Percentiles rank a stretch among this genome's conserved stretches.
These are phyloP conservation scores for Rosa multiflora DNA, from an alignment of 306 rosid genomes.

Conservation along the genomic window DNA sequence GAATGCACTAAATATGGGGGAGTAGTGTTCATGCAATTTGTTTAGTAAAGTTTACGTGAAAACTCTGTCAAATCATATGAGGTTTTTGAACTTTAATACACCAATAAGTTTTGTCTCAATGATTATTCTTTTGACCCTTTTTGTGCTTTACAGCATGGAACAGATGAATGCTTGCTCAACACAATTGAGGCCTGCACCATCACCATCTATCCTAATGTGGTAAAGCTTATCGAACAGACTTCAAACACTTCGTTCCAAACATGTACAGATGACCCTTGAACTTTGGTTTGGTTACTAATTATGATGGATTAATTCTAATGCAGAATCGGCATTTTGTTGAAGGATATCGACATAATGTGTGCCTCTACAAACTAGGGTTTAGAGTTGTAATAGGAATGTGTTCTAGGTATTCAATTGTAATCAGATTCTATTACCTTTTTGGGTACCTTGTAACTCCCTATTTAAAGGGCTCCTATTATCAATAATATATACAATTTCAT, in stretches of 20 bases:
- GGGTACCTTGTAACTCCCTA: too few relatives aligned
- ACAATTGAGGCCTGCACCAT: slow-evolving; percentile 80
- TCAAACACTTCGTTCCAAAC: neutral
- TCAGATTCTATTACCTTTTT: too few relatives aligned
- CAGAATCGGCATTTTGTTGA: too few relatives aligned
- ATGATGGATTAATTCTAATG: too few relatives aligned
- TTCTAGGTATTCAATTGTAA: too few relatives aligned
- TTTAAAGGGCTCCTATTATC: too few relatives aligned
- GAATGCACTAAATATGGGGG: neutral
- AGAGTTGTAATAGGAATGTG: too few relatives aligned
- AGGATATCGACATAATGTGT: too few relatives aligned
- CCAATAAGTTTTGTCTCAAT: neutral
- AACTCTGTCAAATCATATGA: neutral
- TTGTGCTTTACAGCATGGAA: slow-evolving; percentile 65
- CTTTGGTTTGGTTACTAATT: too few relatives aligned
- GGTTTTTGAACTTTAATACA: neutral
- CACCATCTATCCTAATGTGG: slow-evolving; percentile 64
- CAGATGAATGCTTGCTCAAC: slow-evolving; percentile 81
- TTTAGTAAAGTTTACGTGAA: neutral
- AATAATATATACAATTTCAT: too few relatives aligned
- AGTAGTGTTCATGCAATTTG: neutral
- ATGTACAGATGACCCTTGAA: neutral
- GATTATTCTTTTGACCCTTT: neutral
- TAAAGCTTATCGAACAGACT: slow-evolving; percentile 14
- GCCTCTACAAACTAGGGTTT: too few relatives aligned